These are phyloP conservation scores for Taxawa tesnikishii DNA, from an alignment of 2,329 filamentous ascomycete species.

Conservation along the genomic window DNA sequence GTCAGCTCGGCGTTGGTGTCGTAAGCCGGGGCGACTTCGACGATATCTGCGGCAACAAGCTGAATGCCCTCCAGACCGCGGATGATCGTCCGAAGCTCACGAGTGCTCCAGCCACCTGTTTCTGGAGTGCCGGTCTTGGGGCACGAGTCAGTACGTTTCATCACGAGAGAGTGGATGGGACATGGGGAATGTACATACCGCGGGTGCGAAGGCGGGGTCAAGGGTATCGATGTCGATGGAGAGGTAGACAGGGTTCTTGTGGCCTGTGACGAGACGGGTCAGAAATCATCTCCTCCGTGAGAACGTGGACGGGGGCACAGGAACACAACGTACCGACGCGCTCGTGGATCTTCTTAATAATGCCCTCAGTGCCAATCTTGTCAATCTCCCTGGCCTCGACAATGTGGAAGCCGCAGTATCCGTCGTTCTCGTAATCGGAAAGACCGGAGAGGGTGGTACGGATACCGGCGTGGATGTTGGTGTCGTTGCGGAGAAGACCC, in stretches of 20 bases:
- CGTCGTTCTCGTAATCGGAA: slow-evolving; percentile 74
- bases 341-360: slow-evolving; percentile 65
- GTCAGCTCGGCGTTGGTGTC: slow-evolving; percentile 62
- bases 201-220: slow-evolving; percentile 70
- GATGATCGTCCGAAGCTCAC: slow-evolving; percentile 60
- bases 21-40: slow-evolving; percentile 62
- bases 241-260: slow-evolving; percentile 63
- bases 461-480: slow-evolving; percentile 79
- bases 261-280: slow-evolving; percentile 7
- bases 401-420: slow-evolving; percentile 74
- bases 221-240: slow-evolving; percentile 81
- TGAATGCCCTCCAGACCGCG: slow-evolving; percentile 58
- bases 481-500: slow-evolving; percentile 67
- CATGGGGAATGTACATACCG: too few species aligned
- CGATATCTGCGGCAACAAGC: slow-evolving; percentile 57
- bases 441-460: slow-evolving; percentile 68
- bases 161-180: too few species aligned
- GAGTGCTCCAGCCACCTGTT: slow-evolving; percentile 63
- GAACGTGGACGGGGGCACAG: too few species aligned
- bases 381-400: slow-evolving; percentile 64
- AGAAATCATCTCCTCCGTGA: too few species aligned
- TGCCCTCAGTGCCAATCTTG: slow-evolving; percentile 56
- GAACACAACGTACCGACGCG: slow-evolving; percentile 58
- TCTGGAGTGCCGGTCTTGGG: slow-evolving; percentile 68
- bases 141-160: too few species aligned